Conservation (phyloP, 2,329 filamentous ascomycete genomes). For the Cladosporium sp. region DNA sequence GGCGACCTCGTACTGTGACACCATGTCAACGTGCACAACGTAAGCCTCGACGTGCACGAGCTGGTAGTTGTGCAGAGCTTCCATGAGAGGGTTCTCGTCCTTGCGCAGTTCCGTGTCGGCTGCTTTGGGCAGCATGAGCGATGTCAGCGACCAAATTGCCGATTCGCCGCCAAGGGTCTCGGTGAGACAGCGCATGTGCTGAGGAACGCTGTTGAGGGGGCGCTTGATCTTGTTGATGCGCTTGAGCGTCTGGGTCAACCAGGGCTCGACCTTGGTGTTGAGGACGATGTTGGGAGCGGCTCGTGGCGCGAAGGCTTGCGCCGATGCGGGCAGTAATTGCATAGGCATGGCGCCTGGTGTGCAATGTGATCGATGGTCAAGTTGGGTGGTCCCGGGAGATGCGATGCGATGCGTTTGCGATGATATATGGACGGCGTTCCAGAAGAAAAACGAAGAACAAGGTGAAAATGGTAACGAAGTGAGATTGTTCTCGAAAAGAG, state of each 20-base stretch:
- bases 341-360: constrained; percentile 70
- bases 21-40: constrained; percentile 98
- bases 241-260: constrained; percentile 96
- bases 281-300: constrained; percentile 94
- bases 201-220: constrained; percentile 92
- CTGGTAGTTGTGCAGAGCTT: constrained; percentile 90
- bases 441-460: constrained; percentile 25
- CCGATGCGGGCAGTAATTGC: constrained; percentile 90
- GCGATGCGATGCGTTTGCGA: constrained; percentile 32
- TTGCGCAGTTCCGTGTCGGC: constrained; percentile 81
- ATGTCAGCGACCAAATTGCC: constrained; percentile 93
- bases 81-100: constrained; percentile 78
- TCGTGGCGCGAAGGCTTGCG: constrained; percentile 91
- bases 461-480: constrained; percentile 30
- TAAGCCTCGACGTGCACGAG: constrained; percentile 94
- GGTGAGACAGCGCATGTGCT: constrained; percentile 93
- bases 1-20: constrained; percentile 93
- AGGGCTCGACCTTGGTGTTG: constrained; percentile 87
- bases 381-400: constrained; percentile 29
- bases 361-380: constrained; percentile 22
- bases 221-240: constrained; percentile 96
- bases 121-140: constrained; percentile 87
- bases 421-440: constrained; percentile 32
- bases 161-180: constrained; percentile 87
- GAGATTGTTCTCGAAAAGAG: constrained; percentile 32